Conservation (phyloP, 768 basidiomycete genomes). For the Psilocybe subaeruginosa region DNA sequence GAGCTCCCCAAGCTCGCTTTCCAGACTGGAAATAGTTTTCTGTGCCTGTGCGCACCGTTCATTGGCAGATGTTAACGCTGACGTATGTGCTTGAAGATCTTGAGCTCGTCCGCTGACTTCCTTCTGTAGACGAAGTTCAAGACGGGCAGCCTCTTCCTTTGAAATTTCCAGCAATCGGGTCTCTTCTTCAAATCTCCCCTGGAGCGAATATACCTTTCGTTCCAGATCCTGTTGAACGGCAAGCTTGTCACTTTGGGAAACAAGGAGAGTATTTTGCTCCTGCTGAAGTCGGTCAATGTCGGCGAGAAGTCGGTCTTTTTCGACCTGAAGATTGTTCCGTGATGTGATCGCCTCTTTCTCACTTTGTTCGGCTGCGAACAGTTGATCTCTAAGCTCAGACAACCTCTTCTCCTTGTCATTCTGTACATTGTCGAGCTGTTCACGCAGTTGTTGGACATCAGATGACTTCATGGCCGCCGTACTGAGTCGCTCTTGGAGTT, state of each 20-base stretch:
- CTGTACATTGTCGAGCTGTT: slow-evolving; percentile 19
- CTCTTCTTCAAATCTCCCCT: slow-evolving; percentile 37
- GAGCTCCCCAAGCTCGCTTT: slow-evolving; percentile 35
- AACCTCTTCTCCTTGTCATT: slow-evolving; percentile 20
- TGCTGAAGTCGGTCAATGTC: slow-evolving; percentile 25
- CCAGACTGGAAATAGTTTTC: slow-evolving; percentile 35
- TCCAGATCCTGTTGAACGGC: slow-evolving; percentile 31
- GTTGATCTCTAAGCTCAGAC: slow-evolving; percentile 21
- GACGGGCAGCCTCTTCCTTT: slow-evolving; percentile 38
- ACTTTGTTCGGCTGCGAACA: slow-evolving; percentile 16
- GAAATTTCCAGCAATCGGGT: slow-evolving; percentile 38
- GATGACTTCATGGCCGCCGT: slow-evolving; percentile 12
- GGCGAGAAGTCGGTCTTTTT: slow-evolving; percentile 19
- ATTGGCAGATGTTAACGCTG: slow-evolving; percentile 32
- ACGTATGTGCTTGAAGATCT: slow-evolving; percentile 34
- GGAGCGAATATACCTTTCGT: slow-evolving; percentile 36
- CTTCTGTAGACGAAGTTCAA: slow-evolving; percentile 41
- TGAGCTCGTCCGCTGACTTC: slow-evolving; percentile 35
- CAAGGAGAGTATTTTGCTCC: slow-evolving; percentile 33
- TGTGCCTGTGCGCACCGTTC: slow-evolving; percentile 33
- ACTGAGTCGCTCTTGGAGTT: slow-evolving; percentile 23
- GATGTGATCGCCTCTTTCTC: slow-evolving; percentile 16
- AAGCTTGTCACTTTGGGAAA: slow-evolving; percentile 29
- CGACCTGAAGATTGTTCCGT: slow-evolving; percentile 18
- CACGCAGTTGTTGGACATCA: slow-evolving; percentile 25